Base-by-base conservation (phyloP, 2,329 filamentous ascomycete species). In the Fusarium guadeloupense region DNA sequence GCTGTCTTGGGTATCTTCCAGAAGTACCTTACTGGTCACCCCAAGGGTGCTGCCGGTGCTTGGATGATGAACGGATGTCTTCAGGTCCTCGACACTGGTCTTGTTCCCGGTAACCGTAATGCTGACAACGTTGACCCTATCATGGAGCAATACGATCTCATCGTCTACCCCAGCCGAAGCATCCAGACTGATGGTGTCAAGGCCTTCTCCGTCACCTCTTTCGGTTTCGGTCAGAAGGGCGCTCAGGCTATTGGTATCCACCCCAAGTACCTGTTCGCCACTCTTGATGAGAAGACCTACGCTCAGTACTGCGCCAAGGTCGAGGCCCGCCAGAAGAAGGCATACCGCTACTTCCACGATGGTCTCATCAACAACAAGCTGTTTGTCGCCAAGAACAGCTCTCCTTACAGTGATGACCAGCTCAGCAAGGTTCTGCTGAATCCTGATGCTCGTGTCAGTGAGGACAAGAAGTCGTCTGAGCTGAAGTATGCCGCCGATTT, bases 51-150 rank as follows among this genome's bases (percentile, higher is more conserved):
- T 71, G 95, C 95, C 58, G 95, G 95, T 83, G 95, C 94, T 42
- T 99, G 95, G 93, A 99, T 99, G 95, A 89, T 99, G 85, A 99
- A 99, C 83, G 95, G 95, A 66, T 95, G 92, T 76, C 82, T 99
- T 75, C 95, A 99, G 77, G 92, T 97, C 39, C 86, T 99, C 70
- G 96, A 98, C 83, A 89, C 85, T 45, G 95, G 95, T 73, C 83
- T 99, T 43, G 94, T 99, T 20, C 95, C 95, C 13, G 95, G 95
- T 57, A 99, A 99, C 82, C 90, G 93, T 72, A 99, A 99, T 71
- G 95, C 95, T 45, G 95, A 99, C 81, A 99, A 99, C 68, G 88
- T 99, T 50, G 95, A 99, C 75, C 87, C 93, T 74, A 84, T 93
- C 68, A 96, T 99, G 91, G 94, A 98, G 84, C 86, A 97, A 76